Conservation (phyloP, 2,329 filamentous ascomycete genomes). For the Pseudogymnoascus sp. region DNA sequence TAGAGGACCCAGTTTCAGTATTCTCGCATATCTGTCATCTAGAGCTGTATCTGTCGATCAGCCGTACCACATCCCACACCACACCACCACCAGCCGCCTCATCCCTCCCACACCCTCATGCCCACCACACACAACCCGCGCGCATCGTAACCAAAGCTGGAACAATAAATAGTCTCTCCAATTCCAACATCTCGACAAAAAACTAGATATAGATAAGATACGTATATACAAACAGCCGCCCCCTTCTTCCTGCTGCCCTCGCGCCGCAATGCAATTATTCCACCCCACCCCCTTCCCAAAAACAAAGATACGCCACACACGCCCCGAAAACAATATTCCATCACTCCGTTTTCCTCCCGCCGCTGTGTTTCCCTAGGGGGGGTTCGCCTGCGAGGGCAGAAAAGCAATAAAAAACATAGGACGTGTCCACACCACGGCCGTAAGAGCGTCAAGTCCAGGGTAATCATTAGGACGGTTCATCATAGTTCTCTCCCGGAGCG, state of each 20-base stretch:
- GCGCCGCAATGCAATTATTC: background rate
- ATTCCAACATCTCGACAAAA: background rate
- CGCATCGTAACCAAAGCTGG: background rate
- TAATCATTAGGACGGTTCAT: background rate
- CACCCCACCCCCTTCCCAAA: background rate
- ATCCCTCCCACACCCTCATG: background rate
- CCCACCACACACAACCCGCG: background rate
- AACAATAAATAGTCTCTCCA: background rate
- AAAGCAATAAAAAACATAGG: background rate
- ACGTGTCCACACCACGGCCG: background rate
- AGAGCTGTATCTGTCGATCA: background rate
- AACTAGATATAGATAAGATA: background rate
- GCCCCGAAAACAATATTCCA: background rate
- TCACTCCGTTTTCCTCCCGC: background rate
- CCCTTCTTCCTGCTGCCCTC: background rate
- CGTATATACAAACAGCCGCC: background rate
- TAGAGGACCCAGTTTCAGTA: background rate
- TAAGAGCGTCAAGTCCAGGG: background rate
- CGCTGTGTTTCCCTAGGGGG: background rate
- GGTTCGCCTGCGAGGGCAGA: background rate
- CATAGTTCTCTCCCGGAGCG: background rate
- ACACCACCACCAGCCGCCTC: background rate
- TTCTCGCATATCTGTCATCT: background rate
- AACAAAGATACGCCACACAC: background rate
- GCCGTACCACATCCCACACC: background rate